These are phyloP conservation scores for Penicillium rolfsii DNA, from an alignment of 2,329 filamentous ascomycete species.

Conservation along the genomic window DNA sequence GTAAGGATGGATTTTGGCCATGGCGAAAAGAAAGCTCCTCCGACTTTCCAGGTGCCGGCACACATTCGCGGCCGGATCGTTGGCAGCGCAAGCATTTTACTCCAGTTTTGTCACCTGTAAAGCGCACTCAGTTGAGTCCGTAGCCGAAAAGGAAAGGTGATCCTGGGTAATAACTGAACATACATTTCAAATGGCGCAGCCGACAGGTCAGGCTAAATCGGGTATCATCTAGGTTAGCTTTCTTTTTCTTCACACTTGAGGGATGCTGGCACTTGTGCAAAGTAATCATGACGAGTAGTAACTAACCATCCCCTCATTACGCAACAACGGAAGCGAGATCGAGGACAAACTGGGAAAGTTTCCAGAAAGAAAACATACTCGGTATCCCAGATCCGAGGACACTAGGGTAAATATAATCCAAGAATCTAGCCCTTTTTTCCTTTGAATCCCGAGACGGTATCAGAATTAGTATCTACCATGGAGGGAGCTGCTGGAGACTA, in stretches of 20 bases:
- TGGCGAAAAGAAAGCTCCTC: conserved; percentile 44
- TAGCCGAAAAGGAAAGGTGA: neutral
- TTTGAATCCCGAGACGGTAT: neutral
- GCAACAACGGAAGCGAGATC: conserved; percentile 29
- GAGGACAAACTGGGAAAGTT: conserved; percentile 28
- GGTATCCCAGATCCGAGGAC: conserved; percentile 17
- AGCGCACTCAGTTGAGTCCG: conserved; percentile 7
- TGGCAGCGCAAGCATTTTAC: conserved; percentile 41
- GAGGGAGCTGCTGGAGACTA: conserved; percentile 5
- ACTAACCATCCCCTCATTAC: conserved; percentile 47
- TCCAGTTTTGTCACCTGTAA: conserved; percentile 42
- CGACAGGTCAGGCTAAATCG: conserved; percentile 40
- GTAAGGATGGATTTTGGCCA: conserved; percentile 42
- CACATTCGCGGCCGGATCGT: conserved; percentile 41
- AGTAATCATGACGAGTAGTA: neutral
- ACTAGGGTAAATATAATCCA: conserved; percentile 20
- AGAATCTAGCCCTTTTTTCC: neutral
- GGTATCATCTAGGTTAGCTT: conserved; percentile 12
- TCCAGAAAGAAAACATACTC: conserved; percentile 29
- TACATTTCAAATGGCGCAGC: conserved; percentile 46
- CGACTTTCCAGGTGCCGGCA: conserved; percentile 39
- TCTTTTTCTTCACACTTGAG: neutral
- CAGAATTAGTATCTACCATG: conserved; percentile 3
- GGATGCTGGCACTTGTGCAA: no score
- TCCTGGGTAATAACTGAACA: neutral